A percentile compares a stretch with the other conserved stretches of the same genome.
Evolutionary conservation across 352 stramenopile genomes (phyloP).

Genomic region (Phytopythium oedochilum): DNA sequence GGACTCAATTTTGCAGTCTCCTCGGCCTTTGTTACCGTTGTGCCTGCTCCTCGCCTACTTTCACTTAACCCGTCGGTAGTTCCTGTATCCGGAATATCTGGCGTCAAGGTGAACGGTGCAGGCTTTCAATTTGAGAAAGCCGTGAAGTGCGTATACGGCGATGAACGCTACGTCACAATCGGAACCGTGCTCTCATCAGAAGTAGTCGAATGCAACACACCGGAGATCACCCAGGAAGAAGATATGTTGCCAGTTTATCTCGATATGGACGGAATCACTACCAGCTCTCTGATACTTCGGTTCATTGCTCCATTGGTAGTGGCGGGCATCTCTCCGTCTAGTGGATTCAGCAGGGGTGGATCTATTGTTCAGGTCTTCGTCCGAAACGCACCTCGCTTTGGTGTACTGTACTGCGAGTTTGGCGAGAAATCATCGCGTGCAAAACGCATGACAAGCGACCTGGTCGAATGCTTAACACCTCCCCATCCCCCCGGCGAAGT

Average conservation of each 20-base stretch:
- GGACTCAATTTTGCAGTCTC: slow-evolving; percentile 28
- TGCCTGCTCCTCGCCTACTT: slow-evolving; percentile 14
- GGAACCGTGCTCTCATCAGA: slow-evolving; percentile 13
- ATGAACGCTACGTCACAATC: slow-evolving; percentile 8
- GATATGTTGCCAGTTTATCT: slow-evolving; percentile 21
- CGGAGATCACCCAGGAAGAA: slow-evolving; percentile 4
- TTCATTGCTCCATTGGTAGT: slow-evolving; percentile 24
- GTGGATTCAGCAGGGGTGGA: slow-evolving; percentile 29
- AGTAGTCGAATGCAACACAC: slow-evolving; percentile 13
- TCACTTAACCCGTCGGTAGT: slow-evolving; percentile 14
- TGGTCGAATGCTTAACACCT: slow-evolving; percentile 22
- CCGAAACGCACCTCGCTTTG: not conserved
- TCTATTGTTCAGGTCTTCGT: slow-evolving; percentile 16
- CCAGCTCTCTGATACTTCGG: slow-evolving; percentile 28
- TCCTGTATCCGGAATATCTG: slow-evolving; percentile 12
- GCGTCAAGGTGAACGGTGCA: slow-evolving; percentile 18
- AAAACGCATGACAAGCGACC: slow-evolving; percentile 9
- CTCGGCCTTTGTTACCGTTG: slow-evolving; percentile 8
- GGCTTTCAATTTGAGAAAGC: slow-evolving; percentile 7
- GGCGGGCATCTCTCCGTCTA: slow-evolving; percentile 9
- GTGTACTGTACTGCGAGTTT: slow-evolving; percentile 24
- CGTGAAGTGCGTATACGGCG: slow-evolving; percentile 23
- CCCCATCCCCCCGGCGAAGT: slow-evolving; percentile 11
- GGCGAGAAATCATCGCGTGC: slow-evolving; percentile 9
- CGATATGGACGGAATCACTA: slow-evolving; percentile 3